Evolutionary conservation across 2,329 filamentous ascomycete genomes (phyloP).

Genomic region (Sporothrix phasma): DNA sequence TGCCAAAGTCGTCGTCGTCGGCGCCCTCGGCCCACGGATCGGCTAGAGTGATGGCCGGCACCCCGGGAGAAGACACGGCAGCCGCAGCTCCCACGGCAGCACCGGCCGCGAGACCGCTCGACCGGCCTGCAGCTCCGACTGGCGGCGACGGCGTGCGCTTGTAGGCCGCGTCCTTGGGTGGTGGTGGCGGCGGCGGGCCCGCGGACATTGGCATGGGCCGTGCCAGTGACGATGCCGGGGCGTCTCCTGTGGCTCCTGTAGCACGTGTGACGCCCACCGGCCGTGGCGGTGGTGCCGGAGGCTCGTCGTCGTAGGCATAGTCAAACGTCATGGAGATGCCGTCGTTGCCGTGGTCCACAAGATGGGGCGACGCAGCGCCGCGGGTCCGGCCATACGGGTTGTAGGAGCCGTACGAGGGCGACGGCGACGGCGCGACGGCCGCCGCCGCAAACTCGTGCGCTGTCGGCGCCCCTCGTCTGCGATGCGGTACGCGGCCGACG

Average conservation of each 20-base stretch:
- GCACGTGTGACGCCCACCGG: neutral
- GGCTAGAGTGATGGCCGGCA: conserved; percentile 40
- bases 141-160: conserved; percentile 18
- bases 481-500: conserved; percentile 4
- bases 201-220: neutral
- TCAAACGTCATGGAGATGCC: conserved; percentile 63
- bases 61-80: conserved; percentile 33
- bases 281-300: neutral
- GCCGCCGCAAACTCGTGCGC: conserved; percentile 12
- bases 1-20: conserved; percentile 54
- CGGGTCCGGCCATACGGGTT: neutral
- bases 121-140: neutral
- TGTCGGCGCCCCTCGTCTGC: conserved; percentile 23
- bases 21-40: conserved; percentile 60
- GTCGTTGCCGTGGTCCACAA: conserved; percentile 31
- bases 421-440: neutral
- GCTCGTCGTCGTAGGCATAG: conserved; percentile 34
- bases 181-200: conserved; percentile 22
- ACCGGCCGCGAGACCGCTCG: neutral
- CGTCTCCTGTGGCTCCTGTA: too few relatives aligned
- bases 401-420: too few relatives aligned
- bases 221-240: neutral
- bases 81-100: neutral
- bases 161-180: conserved; percentile 24
- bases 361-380: conserved; percentile 12